Evolutionary conservation across 2,329 filamentous ascomycete species (phyloP).

Genomic region (Cryphonectria radicalis): DNA sequence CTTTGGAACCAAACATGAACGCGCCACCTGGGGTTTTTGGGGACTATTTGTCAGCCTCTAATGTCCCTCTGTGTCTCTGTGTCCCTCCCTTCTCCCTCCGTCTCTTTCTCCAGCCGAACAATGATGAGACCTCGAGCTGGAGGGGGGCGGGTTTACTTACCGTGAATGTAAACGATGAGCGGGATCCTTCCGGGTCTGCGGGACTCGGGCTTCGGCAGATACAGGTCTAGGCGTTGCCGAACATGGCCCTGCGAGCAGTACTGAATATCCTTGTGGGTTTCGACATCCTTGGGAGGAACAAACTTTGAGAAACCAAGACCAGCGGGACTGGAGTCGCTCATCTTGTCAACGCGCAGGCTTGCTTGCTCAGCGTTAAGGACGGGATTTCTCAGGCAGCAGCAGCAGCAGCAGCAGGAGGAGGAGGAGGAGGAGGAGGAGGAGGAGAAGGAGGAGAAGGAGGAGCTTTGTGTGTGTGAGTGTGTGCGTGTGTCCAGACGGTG

Average conservation of each 20-base stretch:
- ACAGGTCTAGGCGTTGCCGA: conserved; percentile 27
- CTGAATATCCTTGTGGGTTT: conserved; percentile 24
- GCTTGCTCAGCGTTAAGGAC: neutral
- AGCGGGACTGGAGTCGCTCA: neutral
- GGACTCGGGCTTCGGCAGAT: conserved; percentile 20
- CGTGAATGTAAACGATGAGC: conserved; percentile 28
- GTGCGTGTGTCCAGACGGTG: neutral
- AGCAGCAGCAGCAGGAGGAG: too few relatives aligned
- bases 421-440: neutral
- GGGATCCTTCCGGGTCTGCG: conserved; percentile 10
- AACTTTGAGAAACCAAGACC: conserved; percentile 19
- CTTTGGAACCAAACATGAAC: conserved; percentile 27
- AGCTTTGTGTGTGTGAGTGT: neutral
- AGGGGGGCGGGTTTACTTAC: neutral
- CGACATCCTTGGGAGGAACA: conserved; percentile 23
- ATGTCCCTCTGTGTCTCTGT: neutral
- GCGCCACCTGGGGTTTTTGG: conserved; percentile 17
- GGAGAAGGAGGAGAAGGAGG: neutral
- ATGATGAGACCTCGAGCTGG: neutral
- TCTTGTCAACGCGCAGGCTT: neutral
- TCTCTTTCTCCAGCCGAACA: too few relatives aligned
- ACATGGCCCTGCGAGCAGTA: conserved; percentile 23
- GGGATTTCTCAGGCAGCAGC: neutral
- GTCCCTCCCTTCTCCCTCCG: too few relatives aligned
- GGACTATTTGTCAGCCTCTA: neutral